Evolutionary conservation across 1,284 basidiomycete species (phyloP), one percentile per base, ranked within the genome.

Genomic region (Peniophora sp.): DNA sequence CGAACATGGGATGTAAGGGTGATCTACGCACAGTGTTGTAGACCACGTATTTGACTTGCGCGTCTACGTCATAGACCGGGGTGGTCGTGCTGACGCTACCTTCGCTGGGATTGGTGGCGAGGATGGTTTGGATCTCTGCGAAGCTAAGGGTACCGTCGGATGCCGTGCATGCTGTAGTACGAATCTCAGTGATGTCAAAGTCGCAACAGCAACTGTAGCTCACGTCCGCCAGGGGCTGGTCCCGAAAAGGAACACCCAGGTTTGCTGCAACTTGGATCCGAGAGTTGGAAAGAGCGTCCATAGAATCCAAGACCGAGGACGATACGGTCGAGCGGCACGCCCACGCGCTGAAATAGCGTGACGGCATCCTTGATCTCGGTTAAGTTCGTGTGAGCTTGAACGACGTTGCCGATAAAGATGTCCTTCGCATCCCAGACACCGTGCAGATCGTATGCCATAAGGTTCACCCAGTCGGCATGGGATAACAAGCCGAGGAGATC

Each of bases 401-500:
- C 41, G 20, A 52, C 18, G n/a, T 35, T 32, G 18, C 50, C 42
- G 2, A 22, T 39, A 24, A 18, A 56, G 17, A 49, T 17, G 48
- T 53, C 53, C 14, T 17, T 49, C 12, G 47, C 53, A 41, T 56
- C 55, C 60, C 59, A 61, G 42, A 49, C 50, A 48, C 58, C 60
- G 46, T 62, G 60, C 12, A 62, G 51, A 47, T 62, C 60, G 49
- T 62, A 58, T 17, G 54, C 56, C 56, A 56, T 54, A 23, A 54
- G 52, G 46, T 58, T 60, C 35, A 60, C 55, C 56, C 60, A 62
- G 47, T 64, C 58, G 3, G 55, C 58, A 12, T 37, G 47, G 42
- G 60, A 15, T 8, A 61, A 17, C 14, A 64, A 44, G 3, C 48
- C 57, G 2, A 55, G 55, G 27, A 65, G 57, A 52, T 65, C 63